A percentile compares a stretch with the other conserved stretches of the same genome.
These are phyloP conservation scores for Colletotrichum filicis DNA, from an alignment of 2,329 filamentous ascomycete genomes.

Conservation along the genomic window DNA sequence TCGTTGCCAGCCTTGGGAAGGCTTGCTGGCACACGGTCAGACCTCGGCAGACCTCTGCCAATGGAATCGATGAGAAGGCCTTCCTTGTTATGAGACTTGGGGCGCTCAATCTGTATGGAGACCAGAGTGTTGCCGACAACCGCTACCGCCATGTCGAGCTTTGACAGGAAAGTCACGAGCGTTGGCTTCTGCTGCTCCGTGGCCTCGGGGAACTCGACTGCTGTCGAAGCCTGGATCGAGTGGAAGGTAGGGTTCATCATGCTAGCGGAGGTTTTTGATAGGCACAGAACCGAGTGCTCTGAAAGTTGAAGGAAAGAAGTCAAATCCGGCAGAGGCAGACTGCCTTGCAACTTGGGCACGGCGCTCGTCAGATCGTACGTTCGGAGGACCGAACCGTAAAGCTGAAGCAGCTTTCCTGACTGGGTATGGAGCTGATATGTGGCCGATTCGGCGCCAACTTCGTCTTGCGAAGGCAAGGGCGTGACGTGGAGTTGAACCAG, in stretches of 20 bases:
- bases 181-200: slow-evolving; percentile 46
- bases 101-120: slow-evolving; percentile 75
- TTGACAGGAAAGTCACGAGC: slow-evolving; percentile 71
- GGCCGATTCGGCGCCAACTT: slow-evolving; percentile 29
- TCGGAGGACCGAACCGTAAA: slow-evolving; percentile 63
- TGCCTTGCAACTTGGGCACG: slow-evolving; percentile 69
- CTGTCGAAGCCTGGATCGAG: slow-evolving; percentile 64
- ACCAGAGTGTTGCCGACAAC: slow-evolving; percentile 72
- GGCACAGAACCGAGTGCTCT: slow-evolving; percentile 71
- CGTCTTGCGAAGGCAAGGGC: slow-evolving; percentile 45
- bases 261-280: slow-evolving; percentile 65
- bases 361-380: slow-evolving; percentile 73
- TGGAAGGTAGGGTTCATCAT: slow-evolving; percentile 78
- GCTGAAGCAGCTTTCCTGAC: slow-evolving; percentile 71
- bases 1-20: slow-evolving; percentile 26
- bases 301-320: slow-evolving; percentile 75
- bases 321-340: slow-evolving; percentile 61
- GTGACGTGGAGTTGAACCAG: slow-evolving; percentile 53
- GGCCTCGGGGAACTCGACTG: slow-evolving; percentile 55
- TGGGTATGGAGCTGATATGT: slow-evolving; percentile 70
- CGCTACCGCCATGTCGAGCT: slow-evolving; percentile 73
- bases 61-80: slow-evolving; percentile 80
- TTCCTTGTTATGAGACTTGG: slow-evolving; percentile 64
- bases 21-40: slow-evolving; percentile 21
- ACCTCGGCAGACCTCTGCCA: slow-evolving; percentile 64